Evolutionary conservation across 176 grass and related monocot genomes (phyloP).

Genomic region (Guadua angustifolia): DNA sequence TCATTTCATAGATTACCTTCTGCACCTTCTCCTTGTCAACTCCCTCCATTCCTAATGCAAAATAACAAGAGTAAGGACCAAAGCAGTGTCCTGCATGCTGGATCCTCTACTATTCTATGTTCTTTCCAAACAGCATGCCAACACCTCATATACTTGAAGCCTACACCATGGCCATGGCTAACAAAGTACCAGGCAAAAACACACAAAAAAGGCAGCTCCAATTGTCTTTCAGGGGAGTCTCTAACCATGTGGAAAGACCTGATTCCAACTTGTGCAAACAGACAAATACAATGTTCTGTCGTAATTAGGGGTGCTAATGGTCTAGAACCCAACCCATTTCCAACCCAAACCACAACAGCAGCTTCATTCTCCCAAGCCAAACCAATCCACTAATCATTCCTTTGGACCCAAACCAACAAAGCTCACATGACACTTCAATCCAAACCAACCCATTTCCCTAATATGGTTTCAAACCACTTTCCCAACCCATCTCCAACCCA

Average conservation of each 20-base stretch:
- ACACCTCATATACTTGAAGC: background rate
- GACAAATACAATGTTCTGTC: background rate
- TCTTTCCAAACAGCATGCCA: background rate
- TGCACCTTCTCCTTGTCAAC: slow-evolving; percentile 93
- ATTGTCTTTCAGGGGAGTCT: background rate
- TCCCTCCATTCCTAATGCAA: slow-evolving; percentile 82
- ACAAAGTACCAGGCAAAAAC: background rate
- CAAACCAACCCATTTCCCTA: too few relatives aligned
- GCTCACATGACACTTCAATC: background rate
- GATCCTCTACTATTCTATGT: background rate
- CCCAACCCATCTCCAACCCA: too few relatives aligned
- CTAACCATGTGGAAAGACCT: background rate
- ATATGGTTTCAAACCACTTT: too few relatives aligned
- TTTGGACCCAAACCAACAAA: background rate
- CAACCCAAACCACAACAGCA: too few relatives aligned
- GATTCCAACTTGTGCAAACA: background rate
- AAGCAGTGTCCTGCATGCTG: background rate
- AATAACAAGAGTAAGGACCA: slow-evolving; percentile 23
- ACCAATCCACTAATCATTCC: fast-evolving
- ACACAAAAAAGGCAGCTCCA: background rate
- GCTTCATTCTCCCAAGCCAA: background rate
- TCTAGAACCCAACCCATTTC: too few relatives aligned
- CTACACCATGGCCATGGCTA: background rate
- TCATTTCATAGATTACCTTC: slow-evolving; percentile 88
- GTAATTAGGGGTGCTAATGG: too few relatives aligned